Base-by-base conservation (phyloP, 2,329 filamentous ascomycete genomes). In the Botryotinia narcissicola region DNA sequence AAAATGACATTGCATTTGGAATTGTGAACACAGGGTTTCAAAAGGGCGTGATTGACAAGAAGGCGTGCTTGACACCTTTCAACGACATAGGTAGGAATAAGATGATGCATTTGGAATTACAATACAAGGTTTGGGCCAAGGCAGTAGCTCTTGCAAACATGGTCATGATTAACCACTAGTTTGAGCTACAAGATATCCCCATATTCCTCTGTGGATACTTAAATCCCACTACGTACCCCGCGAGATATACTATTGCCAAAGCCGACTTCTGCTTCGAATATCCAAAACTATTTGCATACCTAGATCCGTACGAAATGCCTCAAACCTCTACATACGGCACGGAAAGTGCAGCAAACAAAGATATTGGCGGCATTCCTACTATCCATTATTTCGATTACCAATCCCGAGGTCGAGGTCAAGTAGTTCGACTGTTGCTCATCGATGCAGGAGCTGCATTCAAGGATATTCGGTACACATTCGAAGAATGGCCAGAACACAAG, bases 331-430 rank as follows among this genome's bases (percentile, higher is more conserved):
- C 69, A 8, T 73, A 76, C 69, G 77, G 78, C 72, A 77, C 75
- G 12, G 74, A 78, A 35, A 73, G 76, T 72, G 74, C 76, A 35
- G 77, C 76, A 61, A 81, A 81, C 75, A 75, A 78, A 48, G 78
- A 78, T 59, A 80, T 81, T 60, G 79, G 80, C n/a, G 80, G 80
- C 59, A 74, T 81, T n/a, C 80, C 81, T 12, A 78, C 75, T 5
- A 77, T 80, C 29, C 78, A 81, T 71, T 81, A 81, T 75, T 79
- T 80, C 67, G 78, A 81, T 74, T 81, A 80, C 72, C 73, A 77
- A 54, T 81, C 79, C 32, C 76, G 78, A 22, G 80, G 80, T 35
- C 76, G 80, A 18, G 79, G 79, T 14, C 79, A 81, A 74, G 80
- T 78, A 16, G 71, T 81, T 44, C 77, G 80, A 42, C 75, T 81